phyloP scores from a whole-genome alignment of 2,329 filamentous ascomycete species.

The Ilyonectria destructans region DNA sequence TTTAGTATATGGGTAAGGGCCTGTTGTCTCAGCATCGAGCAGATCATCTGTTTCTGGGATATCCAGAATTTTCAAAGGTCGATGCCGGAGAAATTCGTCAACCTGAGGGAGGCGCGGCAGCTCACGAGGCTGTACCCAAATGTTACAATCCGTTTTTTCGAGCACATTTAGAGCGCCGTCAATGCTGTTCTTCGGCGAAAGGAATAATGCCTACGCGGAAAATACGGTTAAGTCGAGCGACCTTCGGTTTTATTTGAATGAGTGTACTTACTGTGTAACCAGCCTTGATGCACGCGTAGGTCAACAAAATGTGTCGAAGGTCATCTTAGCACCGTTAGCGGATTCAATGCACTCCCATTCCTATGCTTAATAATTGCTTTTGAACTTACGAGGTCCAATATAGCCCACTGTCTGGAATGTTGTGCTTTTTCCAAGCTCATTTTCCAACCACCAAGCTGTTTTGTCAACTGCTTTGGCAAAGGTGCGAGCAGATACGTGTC shows the following conservation, averaged over 20 bases:
- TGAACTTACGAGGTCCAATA: conserved; percentile 54
- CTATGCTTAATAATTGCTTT: not conserved
- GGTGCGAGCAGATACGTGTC: conserved; percentile 43
- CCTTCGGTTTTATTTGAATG: too few relatives aligned
- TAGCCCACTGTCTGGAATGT: conserved; percentile 48
- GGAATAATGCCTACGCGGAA: conserved; percentile 50
- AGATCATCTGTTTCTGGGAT: conserved; percentile 52
- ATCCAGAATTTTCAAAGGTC: conserved; percentile 48
- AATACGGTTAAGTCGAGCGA: too few relatives aligned
- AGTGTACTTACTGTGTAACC: conserved; percentile 49
- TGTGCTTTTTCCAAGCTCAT: conserved; percentile 38
- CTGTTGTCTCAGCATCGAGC: conserved; percentile 35
- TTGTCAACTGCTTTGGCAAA: conserved; percentile 51
- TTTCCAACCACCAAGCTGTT: conserved; percentile 51
- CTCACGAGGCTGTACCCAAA: conserved; percentile 50
- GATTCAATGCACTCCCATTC: not conserved
- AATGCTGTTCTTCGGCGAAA: conserved; percentile 55
- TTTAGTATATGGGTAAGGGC: conserved; percentile 38
- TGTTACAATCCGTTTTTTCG: conserved; percentile 50
- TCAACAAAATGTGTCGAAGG: conserved; percentile 51
- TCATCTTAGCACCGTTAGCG: conserved; percentile 44
- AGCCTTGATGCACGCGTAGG: conserved; percentile 53
- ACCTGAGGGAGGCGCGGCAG: conserved; percentile 38
- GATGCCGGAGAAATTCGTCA: conserved; percentile 44
- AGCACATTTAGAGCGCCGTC: conserved; percentile 54